These are phyloP conservation scores for Porphyrellus cyaneotinctus DNA, from an alignment of 768 basidiomycete species.

Conservation along the genomic window DNA sequence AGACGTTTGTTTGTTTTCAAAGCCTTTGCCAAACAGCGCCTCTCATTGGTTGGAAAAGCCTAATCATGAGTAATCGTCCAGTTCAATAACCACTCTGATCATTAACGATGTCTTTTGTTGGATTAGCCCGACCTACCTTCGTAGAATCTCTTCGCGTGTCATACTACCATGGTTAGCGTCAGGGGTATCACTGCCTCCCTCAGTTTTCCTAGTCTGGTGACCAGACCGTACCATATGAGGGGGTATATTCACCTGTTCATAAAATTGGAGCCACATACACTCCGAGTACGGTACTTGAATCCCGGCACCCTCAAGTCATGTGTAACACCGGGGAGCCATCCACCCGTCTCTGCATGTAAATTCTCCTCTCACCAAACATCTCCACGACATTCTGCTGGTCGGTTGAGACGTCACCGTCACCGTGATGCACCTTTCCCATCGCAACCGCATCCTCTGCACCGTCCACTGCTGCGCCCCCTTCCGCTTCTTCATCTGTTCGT, in stretches of 20 bases:
- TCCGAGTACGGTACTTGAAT: neutral
- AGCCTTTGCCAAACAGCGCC: constrained; percentile 16
- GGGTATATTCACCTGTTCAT: no score
- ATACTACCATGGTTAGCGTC: no score
- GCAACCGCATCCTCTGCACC: neutral
- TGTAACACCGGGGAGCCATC: constrained; percentile 21
- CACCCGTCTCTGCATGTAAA: constrained; percentile 15
- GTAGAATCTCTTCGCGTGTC: no score
- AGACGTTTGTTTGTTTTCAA: constrained; percentile 13
- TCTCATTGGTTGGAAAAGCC: no score
- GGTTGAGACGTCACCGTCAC: neutral
- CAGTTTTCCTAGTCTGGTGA: no score
- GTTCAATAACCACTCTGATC: no score
- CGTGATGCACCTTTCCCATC: neutral
- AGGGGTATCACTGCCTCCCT: no score
- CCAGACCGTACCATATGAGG: no score
- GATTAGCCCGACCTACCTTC: no score
- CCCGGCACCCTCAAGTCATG: constrained; percentile 6
- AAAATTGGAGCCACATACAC: no score
- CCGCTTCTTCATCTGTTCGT: neutral
- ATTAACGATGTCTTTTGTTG: no score
- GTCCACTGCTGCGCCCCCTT: neutral
- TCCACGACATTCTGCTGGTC: constrained; percentile 3
- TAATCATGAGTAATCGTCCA: no score
- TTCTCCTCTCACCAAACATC: constrained; percentile 1